Evolutionary conservation across 139 green algal genomes (phyloP).

Genomic region (Volvox reticuliferus): DNA sequence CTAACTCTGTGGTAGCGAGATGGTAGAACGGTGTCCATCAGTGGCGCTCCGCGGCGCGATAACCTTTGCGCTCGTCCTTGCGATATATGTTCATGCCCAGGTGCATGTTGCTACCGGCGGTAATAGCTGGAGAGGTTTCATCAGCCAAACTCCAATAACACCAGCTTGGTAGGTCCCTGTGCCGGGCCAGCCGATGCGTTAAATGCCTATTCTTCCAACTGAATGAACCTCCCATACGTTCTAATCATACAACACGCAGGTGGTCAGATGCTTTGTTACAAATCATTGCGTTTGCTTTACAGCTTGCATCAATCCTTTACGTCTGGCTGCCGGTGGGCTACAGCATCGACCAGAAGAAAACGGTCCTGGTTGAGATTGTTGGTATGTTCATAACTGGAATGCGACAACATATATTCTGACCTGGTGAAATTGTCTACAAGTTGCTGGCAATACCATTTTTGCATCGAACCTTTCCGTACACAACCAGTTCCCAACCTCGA

Average conservation of each 20-base stretch:
- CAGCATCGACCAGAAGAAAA: slow-evolving; percentile 32
- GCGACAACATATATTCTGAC: neutral
- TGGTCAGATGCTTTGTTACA: slow-evolving; percentile 23
- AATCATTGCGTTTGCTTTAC: neutral
- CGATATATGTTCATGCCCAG: neutral
- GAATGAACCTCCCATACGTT: no score
- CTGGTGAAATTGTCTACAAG: neutral
- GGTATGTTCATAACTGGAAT: neutral
- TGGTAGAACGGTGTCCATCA: neutral
- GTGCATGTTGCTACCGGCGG: neutral
- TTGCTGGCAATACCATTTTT: neutral
- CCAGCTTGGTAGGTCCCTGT: slow-evolving; percentile 16
- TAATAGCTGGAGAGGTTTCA: neutral
- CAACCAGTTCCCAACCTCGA: neutral
- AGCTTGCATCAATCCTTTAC: neutral
- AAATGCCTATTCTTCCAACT: neutral
- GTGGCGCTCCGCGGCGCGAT: neutral
- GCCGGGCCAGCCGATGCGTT: neutral
- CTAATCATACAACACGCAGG: neutral
- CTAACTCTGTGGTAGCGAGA: neutral
- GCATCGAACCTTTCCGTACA: neutral
- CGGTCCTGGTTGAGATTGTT: neutral
- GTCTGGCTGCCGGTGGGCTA: slow-evolving; percentile 9
- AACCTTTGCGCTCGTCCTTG: neutral
- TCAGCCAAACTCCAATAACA: slow-evolving; percentile 14